Conservation (phyloP, 306 rosid species). For the Betula pendula region DNA sequence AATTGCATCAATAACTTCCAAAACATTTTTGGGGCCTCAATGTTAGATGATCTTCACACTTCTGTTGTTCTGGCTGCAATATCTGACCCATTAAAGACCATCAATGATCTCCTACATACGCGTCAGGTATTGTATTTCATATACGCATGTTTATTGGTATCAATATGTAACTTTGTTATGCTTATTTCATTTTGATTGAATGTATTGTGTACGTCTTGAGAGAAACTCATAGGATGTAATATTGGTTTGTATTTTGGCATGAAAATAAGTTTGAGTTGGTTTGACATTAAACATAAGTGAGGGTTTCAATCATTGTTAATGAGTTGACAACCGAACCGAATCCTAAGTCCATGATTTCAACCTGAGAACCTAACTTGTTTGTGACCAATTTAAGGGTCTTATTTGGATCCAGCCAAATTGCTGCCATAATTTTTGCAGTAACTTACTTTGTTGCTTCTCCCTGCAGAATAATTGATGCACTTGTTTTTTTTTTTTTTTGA, state of each 20-base stretch:
- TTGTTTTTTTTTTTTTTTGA: no score
- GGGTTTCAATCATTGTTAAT: neutral
- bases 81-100: conserved; percentile 81
- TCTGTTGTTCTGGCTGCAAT: conserved; percentile 76
- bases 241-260: neutral
- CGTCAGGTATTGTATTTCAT: conserved; percentile 58
- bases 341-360: neutral
- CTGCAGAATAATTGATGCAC: conserved; percentile 1
- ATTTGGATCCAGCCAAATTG: neutral
- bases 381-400: conserved; percentile 15
- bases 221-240: neutral
- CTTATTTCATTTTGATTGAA: neutral
- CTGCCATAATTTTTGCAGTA: neutral
- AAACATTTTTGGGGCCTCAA: conserved; percentile 62
- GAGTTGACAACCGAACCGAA: neutral
- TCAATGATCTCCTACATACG: conserved; percentile 84
- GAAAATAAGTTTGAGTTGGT: neutral
- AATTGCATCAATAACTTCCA: conserved; percentile 52
- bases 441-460: neutral
- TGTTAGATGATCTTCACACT: conserved; percentile 95
- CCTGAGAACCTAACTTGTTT: neutral
- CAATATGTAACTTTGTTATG: conserved; percentile 1
- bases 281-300: neutral
- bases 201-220: neutral
- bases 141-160: neutral